phyloP scores from a whole-genome alignment of 345 rosid genomes.

The Eucalyptus albens region DNA sequence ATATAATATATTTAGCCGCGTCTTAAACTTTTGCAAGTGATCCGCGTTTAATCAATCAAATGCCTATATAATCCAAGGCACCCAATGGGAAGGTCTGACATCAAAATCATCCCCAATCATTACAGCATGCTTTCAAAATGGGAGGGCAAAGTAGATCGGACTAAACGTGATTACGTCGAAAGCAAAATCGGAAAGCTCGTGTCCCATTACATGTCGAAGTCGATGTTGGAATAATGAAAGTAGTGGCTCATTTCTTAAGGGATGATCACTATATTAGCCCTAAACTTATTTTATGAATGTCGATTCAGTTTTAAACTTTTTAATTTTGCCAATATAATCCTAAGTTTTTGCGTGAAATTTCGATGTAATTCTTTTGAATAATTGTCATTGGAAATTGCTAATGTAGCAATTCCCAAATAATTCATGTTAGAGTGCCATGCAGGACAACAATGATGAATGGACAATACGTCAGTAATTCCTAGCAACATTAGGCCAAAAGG shows the following conservation, averaged over 20 bases:
- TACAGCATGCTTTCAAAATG: not conserved
- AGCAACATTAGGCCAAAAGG: rapidly evolving
- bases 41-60: not conserved
- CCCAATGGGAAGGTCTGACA: not conserved
- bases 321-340: not conserved
- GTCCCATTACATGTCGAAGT: not conserved
- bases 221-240: not conserved
- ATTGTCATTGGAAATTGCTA: not conserved
- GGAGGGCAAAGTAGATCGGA: not conserved
- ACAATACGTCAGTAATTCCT: not conserved
- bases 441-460: no score
- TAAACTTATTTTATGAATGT: no score
- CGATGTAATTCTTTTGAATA: rapidly evolving
- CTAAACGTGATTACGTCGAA: not conserved
- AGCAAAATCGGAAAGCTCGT: not conserved
- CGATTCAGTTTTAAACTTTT: no score
- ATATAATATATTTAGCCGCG: not conserved
- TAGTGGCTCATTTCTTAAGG: not conserved
- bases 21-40: not conserved
- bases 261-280: no score
- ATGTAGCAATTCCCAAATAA: not conserved
- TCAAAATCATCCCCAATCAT: not conserved
- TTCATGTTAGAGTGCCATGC: not conserved
- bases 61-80: not conserved
- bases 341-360: not conserved